These are phyloP conservation scores for Xylariales sp. DNA, from an alignment of 2,329 filamentous ascomycete species.

Conservation along the genomic window DNA sequence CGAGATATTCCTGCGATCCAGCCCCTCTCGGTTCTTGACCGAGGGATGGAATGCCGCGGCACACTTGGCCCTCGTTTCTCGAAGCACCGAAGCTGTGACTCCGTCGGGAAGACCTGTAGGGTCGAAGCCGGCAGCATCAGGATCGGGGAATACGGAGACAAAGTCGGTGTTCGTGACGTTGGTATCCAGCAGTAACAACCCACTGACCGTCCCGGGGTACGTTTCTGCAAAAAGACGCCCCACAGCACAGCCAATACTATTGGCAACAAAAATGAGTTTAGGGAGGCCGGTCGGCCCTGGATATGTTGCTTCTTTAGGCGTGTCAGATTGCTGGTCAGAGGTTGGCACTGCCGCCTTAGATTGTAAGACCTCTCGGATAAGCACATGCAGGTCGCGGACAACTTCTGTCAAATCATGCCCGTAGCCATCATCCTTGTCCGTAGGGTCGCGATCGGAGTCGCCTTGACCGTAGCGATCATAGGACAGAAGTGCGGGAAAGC, in stretches of 20 bases:
- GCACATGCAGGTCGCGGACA: conserved; percentile 37
- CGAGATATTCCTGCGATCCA: conserved; percentile 41
- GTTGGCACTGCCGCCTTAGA: no score
- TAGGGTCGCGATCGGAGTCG: conserved; percentile 41
- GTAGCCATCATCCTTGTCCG: conserved; percentile 26
- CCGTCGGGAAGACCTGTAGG: conserved; percentile 30
- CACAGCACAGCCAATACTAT: conserved; percentile 49
- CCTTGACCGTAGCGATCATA: conserved; percentile 59
- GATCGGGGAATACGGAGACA: conserved; percentile 50
- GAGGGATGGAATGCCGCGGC: conserved; percentile 40
- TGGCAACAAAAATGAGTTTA: conserved; percentile 42
- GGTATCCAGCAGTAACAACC: conserved; percentile 49
- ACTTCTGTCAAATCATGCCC: conserved; percentile 43
- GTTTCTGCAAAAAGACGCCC: conserved; percentile 45
- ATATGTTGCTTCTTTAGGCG: no score
- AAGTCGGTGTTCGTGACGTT: conserved; percentile 55
- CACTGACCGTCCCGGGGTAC: conserved; percentile 39
- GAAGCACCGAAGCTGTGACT: conserved; percentile 28
- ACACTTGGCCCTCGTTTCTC: conserved; percentile 29
- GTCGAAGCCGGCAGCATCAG: conserved; percentile 42
- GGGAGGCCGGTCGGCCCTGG: conserved; percentile 14
- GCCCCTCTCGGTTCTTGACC: conserved; percentile 43
- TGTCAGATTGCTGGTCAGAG: conserved; percentile 13
- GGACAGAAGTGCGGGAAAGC: conserved; percentile 17
- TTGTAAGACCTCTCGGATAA: conserved; percentile 37